phyloP scores from a whole-genome alignment of 352 stramenopile genomes.

The Pythium coloratum region DNA sequence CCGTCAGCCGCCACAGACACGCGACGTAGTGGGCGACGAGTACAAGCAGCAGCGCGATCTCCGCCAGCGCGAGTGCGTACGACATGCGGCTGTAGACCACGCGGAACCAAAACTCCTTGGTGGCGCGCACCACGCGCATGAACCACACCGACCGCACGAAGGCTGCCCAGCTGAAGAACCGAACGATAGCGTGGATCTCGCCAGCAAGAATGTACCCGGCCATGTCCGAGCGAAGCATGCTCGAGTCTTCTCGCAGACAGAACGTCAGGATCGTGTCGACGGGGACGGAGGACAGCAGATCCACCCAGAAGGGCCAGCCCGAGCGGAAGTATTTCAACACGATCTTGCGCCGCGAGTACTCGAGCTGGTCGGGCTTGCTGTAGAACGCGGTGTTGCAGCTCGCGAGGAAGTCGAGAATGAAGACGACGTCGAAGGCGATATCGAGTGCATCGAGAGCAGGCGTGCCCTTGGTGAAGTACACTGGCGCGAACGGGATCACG shows the following conservation, averaged over 20 bases:
- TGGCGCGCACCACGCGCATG: slow-evolving; percentile 23
- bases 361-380: slow-evolving; percentile 19
- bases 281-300: slow-evolving; percentile 23
- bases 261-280: slow-evolving; percentile 23
- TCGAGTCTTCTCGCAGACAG: neutral
- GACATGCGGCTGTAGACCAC: slow-evolving; percentile 21
- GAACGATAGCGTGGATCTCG: slow-evolving; percentile 15
- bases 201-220: slow-evolving; percentile 6
- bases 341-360: slow-evolving; percentile 23
- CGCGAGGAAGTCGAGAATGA: slow-evolving; percentile 22
- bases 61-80: slow-evolving; percentile 18
- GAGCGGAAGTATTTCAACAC: slow-evolving; percentile 11
- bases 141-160: slow-evolving; percentile 27
- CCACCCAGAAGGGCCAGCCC: slow-evolving; percentile 24
- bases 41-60: slow-evolving; percentile 31
- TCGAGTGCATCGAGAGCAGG: slow-evolving; percentile 3
- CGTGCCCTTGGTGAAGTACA: slow-evolving; percentile 23
- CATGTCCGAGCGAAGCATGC: slow-evolving; percentile 5
- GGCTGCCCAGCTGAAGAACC: slow-evolving; percentile 25
- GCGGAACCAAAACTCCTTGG: slow-evolving; percentile 25
- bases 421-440: slow-evolving; percentile 22
- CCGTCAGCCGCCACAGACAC: slow-evolving; percentile 33
- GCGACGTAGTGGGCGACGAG: slow-evolving; percentile 34
- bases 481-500: slow-evolving; percentile 18
- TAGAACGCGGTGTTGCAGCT: slow-evolving; percentile 27